A percentile compares a stretch with the other conserved stretches of the same genome.
Conservation (phyloP, 768 basidiomycete species). For the Leucogyrophana mollusca region DNA sequence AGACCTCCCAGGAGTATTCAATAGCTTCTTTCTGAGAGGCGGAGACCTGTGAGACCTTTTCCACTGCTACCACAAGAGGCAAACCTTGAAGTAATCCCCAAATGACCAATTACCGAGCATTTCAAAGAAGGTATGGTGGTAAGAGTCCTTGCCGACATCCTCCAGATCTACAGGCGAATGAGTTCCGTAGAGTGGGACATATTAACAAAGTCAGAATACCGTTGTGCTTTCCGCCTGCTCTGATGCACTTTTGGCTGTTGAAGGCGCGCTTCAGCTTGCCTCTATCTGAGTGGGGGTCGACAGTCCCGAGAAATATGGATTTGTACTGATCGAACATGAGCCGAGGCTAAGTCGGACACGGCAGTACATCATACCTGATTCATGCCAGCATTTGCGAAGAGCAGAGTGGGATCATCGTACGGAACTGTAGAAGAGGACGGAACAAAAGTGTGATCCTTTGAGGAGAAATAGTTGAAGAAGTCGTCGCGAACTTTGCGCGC, state of each 20-base stretch:
- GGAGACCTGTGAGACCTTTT: conserved; percentile 7
- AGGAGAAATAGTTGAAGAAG: conserved; percentile 88
- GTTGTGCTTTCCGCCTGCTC: conserved; percentile 99
- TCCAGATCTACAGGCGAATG: conserved; percentile 71
- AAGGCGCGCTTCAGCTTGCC: conserved; percentile 90
- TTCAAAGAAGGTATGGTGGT: conserved; percentile 98
- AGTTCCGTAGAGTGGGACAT: background rate
- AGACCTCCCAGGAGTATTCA: conserved; percentile 88
- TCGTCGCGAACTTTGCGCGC: conserved; percentile 81
- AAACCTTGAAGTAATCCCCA: conserved; percentile 98
- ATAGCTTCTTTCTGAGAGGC: conserved; percentile 83
- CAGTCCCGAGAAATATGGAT: conserved; percentile 95
- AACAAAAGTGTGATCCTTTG: conserved; percentile 81
- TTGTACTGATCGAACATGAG: conserved; percentile 67
- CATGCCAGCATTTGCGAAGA: conserved; percentile 99
- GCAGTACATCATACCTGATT: conserved; percentile 62
- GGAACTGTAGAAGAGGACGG: conserved; percentile 92
- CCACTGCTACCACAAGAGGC: conserved; percentile 8
- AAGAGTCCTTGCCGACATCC: conserved; percentile 98
- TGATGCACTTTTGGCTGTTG: conserved; percentile 97
- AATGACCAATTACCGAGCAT: conserved; percentile 99
- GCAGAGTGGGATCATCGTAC: conserved; percentile 94
- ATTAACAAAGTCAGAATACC: conserved; percentile 43
- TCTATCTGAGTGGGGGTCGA: conserved; percentile 92
- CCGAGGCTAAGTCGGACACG: background rate